phyloP scores from a whole-genome alignment of 2,329 filamentous ascomycete species.

The Clarireedia homoeocarpa region DNA sequence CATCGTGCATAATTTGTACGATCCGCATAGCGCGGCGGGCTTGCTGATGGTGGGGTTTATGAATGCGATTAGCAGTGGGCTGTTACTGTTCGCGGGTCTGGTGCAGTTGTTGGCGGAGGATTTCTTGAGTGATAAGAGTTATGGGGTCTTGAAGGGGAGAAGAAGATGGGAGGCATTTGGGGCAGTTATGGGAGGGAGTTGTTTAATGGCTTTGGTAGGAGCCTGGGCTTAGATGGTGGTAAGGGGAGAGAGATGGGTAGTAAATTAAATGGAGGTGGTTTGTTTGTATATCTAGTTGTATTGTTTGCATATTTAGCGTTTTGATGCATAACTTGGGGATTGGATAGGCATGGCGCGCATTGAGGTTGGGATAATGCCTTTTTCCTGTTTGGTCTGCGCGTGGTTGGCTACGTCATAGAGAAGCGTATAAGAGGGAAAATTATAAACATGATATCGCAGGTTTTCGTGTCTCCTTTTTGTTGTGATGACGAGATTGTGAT shows the following conservation, averaged over 20 bases:
- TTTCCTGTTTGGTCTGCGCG: no score
- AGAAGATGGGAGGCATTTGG: constrained; percentile 53
- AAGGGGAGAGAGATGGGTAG: background rate
- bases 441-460: no score
- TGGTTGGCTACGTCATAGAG: no score
- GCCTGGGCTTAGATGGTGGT: constrained; percentile 44
- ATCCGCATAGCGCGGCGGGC: constrained; percentile 67
- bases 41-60: constrained; percentile 79
- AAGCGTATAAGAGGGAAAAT: no score
- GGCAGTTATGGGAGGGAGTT: constrained; percentile 50
- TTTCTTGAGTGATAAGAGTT: constrained; percentile 66
- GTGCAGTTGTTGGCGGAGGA: constrained; percentile 83
- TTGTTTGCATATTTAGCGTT: background rate
- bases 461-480: no score
- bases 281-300: background rate
- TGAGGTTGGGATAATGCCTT: background rate
- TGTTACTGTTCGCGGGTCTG: constrained; percentile 73
- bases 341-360: background rate
- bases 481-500: no score
- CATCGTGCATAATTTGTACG: constrained; percentile 69
- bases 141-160: constrained; percentile 48
- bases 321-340: background rate
- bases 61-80: constrained; percentile 75
- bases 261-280: background rate
- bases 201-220: constrained; percentile 59